Conservation (phyloP, 2,329 filamentous ascomycete genomes). For the Aspergillus cejpii region DNA sequence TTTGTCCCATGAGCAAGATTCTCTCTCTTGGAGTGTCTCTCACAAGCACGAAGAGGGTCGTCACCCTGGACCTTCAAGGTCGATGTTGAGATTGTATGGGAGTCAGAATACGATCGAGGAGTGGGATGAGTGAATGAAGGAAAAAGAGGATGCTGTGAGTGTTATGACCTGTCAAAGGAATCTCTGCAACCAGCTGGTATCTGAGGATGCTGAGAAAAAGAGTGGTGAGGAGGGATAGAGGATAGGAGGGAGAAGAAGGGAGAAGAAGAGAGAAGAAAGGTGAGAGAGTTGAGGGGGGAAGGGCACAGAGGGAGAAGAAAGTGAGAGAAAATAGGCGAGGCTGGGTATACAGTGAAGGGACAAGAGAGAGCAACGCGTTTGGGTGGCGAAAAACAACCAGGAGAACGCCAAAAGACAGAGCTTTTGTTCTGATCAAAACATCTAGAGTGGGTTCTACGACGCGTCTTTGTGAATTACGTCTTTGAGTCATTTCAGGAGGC, state of each 20-base stretch:
- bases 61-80: neutral
- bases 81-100: neutral
- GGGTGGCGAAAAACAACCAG: neutral
- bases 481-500: neutral
- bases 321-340: neutral
- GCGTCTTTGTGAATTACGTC: neutral
- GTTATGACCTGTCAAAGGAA: neutral
- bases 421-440: neutral
- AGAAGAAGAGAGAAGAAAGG: neutral
- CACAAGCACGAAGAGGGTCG: no score
- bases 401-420: neutral
- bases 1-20: neutral
- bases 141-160: neutral
- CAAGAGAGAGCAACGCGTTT: neutral
- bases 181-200: neutral
- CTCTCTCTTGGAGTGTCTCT: neutral
- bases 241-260: neutral
- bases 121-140: neutral
- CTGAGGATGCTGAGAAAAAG: neutral
- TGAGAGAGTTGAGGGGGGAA: neutral
- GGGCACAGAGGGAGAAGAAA: neutral
- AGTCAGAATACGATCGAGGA: neutral
- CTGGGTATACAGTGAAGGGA: neutral
- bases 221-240: neutral
- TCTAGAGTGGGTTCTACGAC: neutral